Base-by-base conservation (phyloP, 306 rosid species). In the Pueraria montana region DNA sequence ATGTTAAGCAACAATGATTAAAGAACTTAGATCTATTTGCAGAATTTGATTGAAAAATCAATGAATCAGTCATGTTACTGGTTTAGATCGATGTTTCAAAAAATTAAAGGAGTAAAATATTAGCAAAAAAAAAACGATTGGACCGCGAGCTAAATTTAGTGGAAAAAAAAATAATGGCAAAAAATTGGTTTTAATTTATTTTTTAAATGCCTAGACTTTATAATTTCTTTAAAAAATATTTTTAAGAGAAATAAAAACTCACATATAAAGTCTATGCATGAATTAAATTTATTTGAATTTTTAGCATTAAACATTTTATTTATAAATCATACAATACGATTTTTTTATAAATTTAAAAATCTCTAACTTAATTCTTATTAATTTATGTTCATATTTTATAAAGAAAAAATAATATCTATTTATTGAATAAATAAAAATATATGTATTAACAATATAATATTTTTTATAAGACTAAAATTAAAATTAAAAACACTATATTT, bases 1-100 rank as follows among this genome's bases (percentile, higher is more conserved):
- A 24, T 23, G 65, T 24, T 59, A 59, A 24, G 17, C 65, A 59
- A 61, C 67, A 61, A 61, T 5, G 38, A 61, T 61, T 11, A 11
- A 59, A 24, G 27, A 59, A 59, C 24, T 59, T 59, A 11, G 17
- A 59, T 59, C 66, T 59, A 59, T 59, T 59, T 59, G 34, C 66
- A 59, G 66, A 53, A 11, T 59, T 23, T 11, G 2, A 23, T 21
- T 59, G 34, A 59, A 58, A 55, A 58, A 8, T 23, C 36, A 26
- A 0, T 61, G 8, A 58, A 61, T 26, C 67, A 13, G 67, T 12
- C 67, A 12, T 26, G 67, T 26, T 61, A 61, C 40, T 59, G 66
- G 66, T 11, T 11, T 4, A 23, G 52, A 46, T 46, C 32, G 38
- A 26, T 27, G 3, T 12, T 26, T 26, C 5, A 11, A 61, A 21